A percentile compares a stretch with the other conserved stretches of the same genome.
Conservation (phyloP, 176 grass and related monocot genomes). For the Tillandsia leiboldiana region DNA sequence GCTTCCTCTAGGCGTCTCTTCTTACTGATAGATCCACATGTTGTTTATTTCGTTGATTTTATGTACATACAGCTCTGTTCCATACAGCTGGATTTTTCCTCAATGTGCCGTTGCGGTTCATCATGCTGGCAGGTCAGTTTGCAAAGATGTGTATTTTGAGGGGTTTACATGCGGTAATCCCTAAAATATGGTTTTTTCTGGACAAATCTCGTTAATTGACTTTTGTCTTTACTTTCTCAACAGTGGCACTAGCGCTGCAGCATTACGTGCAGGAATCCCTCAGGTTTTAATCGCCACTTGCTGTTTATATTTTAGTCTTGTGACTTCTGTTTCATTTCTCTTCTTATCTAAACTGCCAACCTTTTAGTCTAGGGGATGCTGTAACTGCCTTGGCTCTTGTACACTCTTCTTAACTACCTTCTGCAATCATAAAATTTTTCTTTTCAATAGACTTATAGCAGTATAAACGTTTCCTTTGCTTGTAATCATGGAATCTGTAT, state of each 20-base stretch:
- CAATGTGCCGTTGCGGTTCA: conserved; percentile 60
- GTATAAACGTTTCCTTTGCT: too few species aligned
- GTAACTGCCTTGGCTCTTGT: too few species aligned
- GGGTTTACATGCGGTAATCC: background rate
- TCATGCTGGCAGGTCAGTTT: conserved; percentile 72
- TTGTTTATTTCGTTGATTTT: background rate
- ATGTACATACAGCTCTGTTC: conserved; percentile 54
- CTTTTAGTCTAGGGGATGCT: too few species aligned
- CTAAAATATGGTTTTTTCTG: background rate
- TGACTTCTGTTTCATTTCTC: background rate
- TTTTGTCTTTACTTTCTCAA: conserved; percentile 20
- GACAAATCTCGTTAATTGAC: background rate
- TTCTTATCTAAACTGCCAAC: too few species aligned
- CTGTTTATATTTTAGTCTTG: background rate
- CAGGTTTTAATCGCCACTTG: conserved; percentile 32
- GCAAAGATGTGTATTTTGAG: too few species aligned
- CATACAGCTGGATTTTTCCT: conserved; percentile 81
- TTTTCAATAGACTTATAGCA: too few species aligned
- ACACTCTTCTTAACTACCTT: too few species aligned
- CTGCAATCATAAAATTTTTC: too few species aligned
- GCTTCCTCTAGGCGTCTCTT: conserved; percentile 2
- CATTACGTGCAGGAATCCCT: conserved; percentile 58
- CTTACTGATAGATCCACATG: conserved; percentile 2
- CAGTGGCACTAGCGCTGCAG: conserved; percentile 80
- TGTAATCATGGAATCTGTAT: background rate